Evolutionary conservation across 2,329 filamentous ascomycete genomes (phyloP), one percentile per base, ranked within the genome.

Genomic region (Aureobasidium lini): DNA sequence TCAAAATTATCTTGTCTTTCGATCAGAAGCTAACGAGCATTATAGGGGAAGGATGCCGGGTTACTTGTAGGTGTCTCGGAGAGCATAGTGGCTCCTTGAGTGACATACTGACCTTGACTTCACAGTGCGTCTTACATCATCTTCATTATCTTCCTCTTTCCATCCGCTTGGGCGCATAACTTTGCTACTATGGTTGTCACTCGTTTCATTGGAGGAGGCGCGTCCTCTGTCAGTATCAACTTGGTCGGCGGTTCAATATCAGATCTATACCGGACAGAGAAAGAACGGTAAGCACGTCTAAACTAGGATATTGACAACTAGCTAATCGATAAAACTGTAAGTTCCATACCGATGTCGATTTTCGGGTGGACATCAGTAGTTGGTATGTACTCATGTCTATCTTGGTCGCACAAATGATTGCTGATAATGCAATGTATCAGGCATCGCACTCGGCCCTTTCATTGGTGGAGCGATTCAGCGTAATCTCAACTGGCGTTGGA

Each of bases 371-470:
- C 66, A 23, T 50, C 34, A 29, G 47, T 37, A 36, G 47, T 36
- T 50, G 16, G 32, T 50, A 37, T 32, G 47, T 39, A 6, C 31
- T 28, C 10, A 5, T n/a, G 15, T 1, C 11, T 9, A 23, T 16
- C 11, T 28, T 15, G 11, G 39, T 42, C 39, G 13, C 11, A 15
- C 11, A 42, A 15, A 15, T 7, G 6, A 42, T 7, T 13, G 6
- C 39, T 15, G n/a, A 42, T 15, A 42, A 7, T 7, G 6, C 15
- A 15, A 15, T n/a, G 39, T 42, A 42, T 11, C 64, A 16, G 70
- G 70, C 8, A 67, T 70, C 39, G 69, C 66, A n/a, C 61, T 71
- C 1, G 70, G 70, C 0, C 70, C 70, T 0, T 67, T 72, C 39
- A 52, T 70, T 23, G 70, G 70, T 23, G 69, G 67, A 28, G 65